Percentiles rank a stretch among this genome's conserved stretches.
Conservation (phyloP, 345 rosid genomes). For the Jatropha curcas region DNA sequence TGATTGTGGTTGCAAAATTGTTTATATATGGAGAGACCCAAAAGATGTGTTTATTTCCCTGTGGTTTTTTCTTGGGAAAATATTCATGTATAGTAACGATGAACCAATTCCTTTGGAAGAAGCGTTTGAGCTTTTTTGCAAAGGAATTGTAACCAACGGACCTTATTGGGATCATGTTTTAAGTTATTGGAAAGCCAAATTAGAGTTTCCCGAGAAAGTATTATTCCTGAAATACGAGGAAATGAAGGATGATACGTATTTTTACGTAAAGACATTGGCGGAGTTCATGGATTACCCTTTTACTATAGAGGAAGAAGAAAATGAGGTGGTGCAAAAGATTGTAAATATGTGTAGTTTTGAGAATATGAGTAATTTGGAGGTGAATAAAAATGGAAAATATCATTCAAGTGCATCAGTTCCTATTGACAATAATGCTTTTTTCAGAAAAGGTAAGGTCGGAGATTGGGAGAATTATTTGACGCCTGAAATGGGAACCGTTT, state of each 20-base stretch:
- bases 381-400: not conserved
- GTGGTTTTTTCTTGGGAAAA: not conserved
- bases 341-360: not conserved
- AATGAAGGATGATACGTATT: not conserved
- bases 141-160: not conserved
- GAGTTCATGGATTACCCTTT: slow-evolving; percentile 2
- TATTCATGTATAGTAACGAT: no score
- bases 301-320: not conserved
- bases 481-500: not conserved
- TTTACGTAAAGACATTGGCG: not conserved
- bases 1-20: not conserved
- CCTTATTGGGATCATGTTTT: not conserved
- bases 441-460: not conserved
- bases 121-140: not conserved
- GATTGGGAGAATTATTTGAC: not conserved
- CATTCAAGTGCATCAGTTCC: no score
- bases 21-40: not conserved
- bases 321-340: not conserved
- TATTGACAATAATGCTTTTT: not conserved
- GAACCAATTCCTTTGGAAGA: not conserved
- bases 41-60: not conserved
- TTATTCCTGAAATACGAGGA: not conserved
- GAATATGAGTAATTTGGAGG: slow-evolving; percentile 5
- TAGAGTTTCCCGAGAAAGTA: not conserved
- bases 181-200: slow-evolving; percentile 1